A percentile compares a stretch with the other conserved stretches of the same genome.
Evolutionary conservation across 2,329 filamentous ascomycete species (phyloP).

Genomic region (Myriosclerotinia scirpicola): DNA sequence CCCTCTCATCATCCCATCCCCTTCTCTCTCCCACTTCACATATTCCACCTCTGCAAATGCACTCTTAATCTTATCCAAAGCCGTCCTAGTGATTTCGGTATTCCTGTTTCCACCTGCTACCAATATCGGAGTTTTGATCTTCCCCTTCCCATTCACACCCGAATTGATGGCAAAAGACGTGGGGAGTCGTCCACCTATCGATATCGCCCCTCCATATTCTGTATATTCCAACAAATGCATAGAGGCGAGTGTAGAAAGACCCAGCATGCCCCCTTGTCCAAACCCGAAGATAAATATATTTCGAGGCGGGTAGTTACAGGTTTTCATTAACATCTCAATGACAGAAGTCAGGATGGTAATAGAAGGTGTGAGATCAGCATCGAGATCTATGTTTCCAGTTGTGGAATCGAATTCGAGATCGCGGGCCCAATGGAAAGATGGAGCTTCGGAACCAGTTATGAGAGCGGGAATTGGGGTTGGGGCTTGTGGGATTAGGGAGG

Average conservation of each 20-base stretch:
- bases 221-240: conserved; percentile 23
- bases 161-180: not conserved
- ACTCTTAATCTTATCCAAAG: conserved; percentile 61
- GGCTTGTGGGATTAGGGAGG: conserved; percentile 60
- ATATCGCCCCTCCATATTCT: conserved; percentile 59
- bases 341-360: conserved; percentile 46
- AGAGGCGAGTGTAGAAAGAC: conserved; percentile 44
- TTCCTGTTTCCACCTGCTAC: conserved; percentile 56
- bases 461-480: conserved; percentile 59
- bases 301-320: conserved; percentile 50
- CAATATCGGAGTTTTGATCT: conserved; percentile 63
- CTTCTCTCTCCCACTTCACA: conserved; percentile 66
- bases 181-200: conserved; percentile 61
- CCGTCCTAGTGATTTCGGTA: conserved; percentile 60
- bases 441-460: conserved; percentile 37
- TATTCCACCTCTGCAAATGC: conserved; percentile 67
- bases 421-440: conserved; percentile 58
- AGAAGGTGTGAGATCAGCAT: conserved; percentile 51
- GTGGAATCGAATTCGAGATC: conserved; percentile 56
- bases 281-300: conserved; percentile 56
- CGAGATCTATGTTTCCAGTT: conserved; percentile 53
- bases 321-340: conserved; percentile 47
- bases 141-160: conserved; percentile 48
- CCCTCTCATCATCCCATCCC: conserved; percentile 79
- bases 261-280: conserved; percentile 58